Conservation (phyloP, 1,284 basidiomycete species). For the Sporisorium scitamineum region DNA sequence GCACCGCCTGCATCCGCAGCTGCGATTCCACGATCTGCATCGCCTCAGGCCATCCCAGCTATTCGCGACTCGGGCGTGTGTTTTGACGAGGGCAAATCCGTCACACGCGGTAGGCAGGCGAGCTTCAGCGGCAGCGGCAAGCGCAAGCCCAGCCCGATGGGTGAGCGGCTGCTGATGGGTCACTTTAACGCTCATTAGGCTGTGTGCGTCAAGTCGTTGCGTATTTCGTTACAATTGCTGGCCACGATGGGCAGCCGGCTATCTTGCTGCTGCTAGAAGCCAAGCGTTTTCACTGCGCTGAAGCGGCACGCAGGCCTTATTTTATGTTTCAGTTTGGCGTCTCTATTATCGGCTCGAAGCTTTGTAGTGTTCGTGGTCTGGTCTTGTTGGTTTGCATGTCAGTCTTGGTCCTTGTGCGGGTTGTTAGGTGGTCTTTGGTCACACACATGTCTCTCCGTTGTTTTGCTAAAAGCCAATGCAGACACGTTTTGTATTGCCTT, state of each 20-base stretch:
- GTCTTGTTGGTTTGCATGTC: conserved; percentile 13
- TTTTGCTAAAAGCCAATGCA: conserved; percentile 19
- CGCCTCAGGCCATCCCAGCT: conserved; percentile 32
- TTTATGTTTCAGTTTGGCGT: neutral
- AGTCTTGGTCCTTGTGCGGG: neutral
- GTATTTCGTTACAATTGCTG: neutral
- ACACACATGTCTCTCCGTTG: conserved; percentile 14
- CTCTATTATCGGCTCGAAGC: conserved; percentile 5
- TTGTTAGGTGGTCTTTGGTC: conserved; percentile 16
- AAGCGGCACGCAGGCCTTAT: neutral
- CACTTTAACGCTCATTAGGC: conserved; percentile 58
- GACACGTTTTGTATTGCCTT: neutral
- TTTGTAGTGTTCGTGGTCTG: neutral
- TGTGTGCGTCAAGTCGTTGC: neutral
- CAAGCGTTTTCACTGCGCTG: conserved; percentile 4
- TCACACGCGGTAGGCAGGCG: conserved; percentile 40
- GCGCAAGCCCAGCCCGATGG: conserved; percentile 64
- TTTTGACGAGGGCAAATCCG: conserved; percentile 22
- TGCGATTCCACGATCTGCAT: conserved; percentile 36
- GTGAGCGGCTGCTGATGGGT: conserved; percentile 64
- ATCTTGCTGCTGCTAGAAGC: neutral
- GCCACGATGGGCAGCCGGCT: neutral
- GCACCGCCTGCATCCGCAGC: conserved; percentile 18
- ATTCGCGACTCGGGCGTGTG: conserved; percentile 38
- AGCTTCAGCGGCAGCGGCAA: conserved; percentile 47